Evolutionary conservation across 768 basidiomycete genomes (phyloP).

Genomic region (Macrolepiota dolichaula): DNA sequence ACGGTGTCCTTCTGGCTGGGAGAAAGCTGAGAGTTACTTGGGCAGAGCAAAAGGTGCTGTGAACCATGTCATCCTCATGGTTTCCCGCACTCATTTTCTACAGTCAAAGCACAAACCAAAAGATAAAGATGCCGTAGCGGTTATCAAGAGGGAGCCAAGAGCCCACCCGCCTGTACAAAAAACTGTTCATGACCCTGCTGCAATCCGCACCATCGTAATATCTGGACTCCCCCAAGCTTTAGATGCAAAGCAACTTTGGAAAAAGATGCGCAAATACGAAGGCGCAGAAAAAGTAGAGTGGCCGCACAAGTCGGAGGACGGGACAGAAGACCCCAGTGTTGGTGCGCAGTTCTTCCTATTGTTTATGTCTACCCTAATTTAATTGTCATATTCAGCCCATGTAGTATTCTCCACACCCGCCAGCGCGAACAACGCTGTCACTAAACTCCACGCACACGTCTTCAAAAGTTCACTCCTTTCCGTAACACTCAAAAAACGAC

Average conservation of each 20-base stretch:
- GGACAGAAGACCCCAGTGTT: conserved; percentile 41
- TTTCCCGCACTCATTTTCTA: background rate
- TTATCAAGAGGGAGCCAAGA: conserved; percentile 36
- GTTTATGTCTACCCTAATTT: background rate
- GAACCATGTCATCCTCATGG: conserved; percentile 13
- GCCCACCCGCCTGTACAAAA: conserved; percentile 31
- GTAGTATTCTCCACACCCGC: conserved; percentile 69
- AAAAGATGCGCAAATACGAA: conserved; percentile 77
- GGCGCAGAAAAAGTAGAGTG: conserved; percentile 78
- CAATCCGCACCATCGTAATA: conserved; percentile 76
- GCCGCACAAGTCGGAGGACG: conserved; percentile 51
- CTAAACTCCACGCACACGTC: conserved; percentile 86
- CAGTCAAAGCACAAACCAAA: conserved; percentile 26
- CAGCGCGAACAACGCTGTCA: conserved; percentile 66
- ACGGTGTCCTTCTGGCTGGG: conserved; percentile 64
- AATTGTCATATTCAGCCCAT: conserved; percentile 48
- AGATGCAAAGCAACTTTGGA: conserved; percentile 73
- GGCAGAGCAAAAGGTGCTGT: conserved; percentile 72
- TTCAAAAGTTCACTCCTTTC: conserved; percentile 89
- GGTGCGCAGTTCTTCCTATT: conserved; percentile 32
- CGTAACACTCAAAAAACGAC: conserved; percentile 81
- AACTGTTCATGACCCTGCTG: conserved; percentile 63
- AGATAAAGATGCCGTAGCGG: conserved; percentile 29
- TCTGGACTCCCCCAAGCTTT: conserved; percentile 66
- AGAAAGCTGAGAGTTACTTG: conserved; percentile 73